phyloP scores from a whole-genome alignment of 257 asterid genomes.

The Schizonepeta tenuifolia region DNA sequence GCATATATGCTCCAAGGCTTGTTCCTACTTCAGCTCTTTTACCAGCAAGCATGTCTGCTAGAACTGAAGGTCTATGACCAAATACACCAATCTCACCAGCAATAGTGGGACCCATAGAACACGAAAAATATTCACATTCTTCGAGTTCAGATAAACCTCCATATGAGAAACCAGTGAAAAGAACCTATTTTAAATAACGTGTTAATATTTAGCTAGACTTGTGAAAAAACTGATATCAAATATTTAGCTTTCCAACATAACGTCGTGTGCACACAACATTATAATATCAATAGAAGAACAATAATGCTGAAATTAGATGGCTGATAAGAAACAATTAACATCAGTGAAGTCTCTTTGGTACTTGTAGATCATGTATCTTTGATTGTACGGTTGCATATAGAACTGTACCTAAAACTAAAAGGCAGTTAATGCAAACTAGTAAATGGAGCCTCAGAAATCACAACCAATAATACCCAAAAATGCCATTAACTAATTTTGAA shows the following conservation, averaged over 20 bases:
- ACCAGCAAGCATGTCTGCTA: constrained; percentile 97
- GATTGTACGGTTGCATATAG: background rate
- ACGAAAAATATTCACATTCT: constrained; percentile 80
- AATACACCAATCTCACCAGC: constrained; percentile 97
- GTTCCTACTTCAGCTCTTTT: constrained; percentile 96
- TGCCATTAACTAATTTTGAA: background rate
- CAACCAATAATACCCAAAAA: constrained; percentile 9
- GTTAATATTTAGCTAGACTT: constrained; percentile 45
- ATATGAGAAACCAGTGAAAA: constrained; percentile 90
- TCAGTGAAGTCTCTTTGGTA: constrained; percentile 1
- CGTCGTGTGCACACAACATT: constrained; percentile 20
- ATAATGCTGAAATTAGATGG: background rate
- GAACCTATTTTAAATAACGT: constrained; percentile 66
- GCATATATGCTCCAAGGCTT: constrained; percentile 90
- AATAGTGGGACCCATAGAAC: constrained; percentile 97
- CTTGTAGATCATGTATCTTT: background rate
- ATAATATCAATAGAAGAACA: background rate
- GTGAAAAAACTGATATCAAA: constrained; percentile 34
- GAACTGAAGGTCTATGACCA: constrained; percentile 92
- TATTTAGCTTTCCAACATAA: constrained; percentile 14
- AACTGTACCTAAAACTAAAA: background rate
- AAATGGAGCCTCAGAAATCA: constrained; percentile 11
- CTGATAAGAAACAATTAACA: background rate
- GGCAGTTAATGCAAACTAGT: constrained; percentile 16
- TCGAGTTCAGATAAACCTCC: constrained; percentile 96